Conservation (phyloP, 805 yeast genomes). For the Pichia nanzhaoensis region DNA sequence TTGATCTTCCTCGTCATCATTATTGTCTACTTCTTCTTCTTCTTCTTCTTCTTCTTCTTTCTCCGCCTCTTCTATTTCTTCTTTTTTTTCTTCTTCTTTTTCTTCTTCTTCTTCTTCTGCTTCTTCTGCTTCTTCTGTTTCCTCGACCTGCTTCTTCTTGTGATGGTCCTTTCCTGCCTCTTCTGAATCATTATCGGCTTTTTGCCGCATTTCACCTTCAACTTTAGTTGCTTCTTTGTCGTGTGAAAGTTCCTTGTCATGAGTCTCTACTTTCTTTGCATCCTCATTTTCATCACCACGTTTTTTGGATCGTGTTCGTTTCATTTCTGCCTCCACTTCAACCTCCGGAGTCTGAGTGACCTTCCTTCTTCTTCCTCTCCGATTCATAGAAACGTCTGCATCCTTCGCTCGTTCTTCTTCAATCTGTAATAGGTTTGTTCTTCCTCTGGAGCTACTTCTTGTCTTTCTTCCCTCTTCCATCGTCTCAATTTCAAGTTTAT, state of each 20-base stretch:
- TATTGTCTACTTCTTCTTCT: slow-evolving; percentile 30
- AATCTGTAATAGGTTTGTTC: neutral
- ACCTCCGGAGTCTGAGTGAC: neutral
- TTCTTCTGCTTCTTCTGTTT: neutral
- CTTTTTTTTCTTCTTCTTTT: neutral
- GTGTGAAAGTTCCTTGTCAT: neutral
- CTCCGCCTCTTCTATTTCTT: neutral
- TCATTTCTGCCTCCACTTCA: neutral
- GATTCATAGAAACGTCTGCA: neutral
- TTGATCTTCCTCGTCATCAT: slow-evolving; percentile 26
- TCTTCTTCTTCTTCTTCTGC: slow-evolving; percentile 13
- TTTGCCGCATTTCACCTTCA: neutral
- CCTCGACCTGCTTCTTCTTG: slow-evolving; percentile 1
- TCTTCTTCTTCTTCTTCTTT: slow-evolving; percentile 21
- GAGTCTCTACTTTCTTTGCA: too few species aligned
- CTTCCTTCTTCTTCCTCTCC: slow-evolving; percentile 11
- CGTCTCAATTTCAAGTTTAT: slow-evolving; percentile 2
- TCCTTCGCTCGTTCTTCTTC: neutral
- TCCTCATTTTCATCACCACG: neutral
- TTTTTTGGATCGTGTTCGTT: neutral
- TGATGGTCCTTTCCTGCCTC: neutral
- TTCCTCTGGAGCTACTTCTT: slow-evolving; percentile 1
- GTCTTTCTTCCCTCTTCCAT: slow-evolving; percentile 6
- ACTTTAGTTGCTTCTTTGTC: neutral
- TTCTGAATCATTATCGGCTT: slow-evolving; percentile 1